A percentile compares a stretch with the other conserved stretches of the same genome.
These are phyloP conservation scores for Canavalia ensiformis DNA, from an alignment of 306 rosid species.

Conservation along the genomic window DNA sequence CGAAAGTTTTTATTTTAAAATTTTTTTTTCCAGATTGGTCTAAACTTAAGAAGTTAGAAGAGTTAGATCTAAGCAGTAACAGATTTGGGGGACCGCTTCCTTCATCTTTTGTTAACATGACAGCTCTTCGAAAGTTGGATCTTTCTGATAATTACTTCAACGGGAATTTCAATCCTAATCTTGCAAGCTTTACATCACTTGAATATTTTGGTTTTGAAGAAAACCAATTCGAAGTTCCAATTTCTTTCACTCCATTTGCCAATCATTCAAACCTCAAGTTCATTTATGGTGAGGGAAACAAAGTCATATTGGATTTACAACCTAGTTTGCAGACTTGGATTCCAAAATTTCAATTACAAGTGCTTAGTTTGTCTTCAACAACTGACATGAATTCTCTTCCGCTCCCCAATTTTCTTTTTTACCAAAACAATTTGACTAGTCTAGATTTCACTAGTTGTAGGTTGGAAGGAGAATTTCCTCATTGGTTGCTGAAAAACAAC, in stretches of 20 bases:
- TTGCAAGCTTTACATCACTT: slow-evolving; percentile 40
- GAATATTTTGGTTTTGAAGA: background rate
- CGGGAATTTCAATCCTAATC: background rate
- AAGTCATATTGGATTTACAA: background rate
- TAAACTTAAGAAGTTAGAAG: slow-evolving; percentile 22
- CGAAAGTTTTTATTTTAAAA: no score
- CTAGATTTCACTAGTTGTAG: slow-evolving; percentile 1
- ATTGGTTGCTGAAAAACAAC: slow-evolving; percentile 42
- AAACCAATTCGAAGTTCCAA: slow-evolving; percentile 42
- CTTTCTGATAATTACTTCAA: background rate
- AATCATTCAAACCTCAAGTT: slow-evolving; percentile 28
- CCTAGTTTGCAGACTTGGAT: background rate
- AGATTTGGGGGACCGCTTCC: slow-evolving; percentile 31
- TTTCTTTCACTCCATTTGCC: slow-evolving; percentile 15
- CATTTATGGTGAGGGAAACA: slow-evolving; percentile 16
- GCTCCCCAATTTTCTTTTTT: slow-evolving; percentile 21
- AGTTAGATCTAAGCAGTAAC: slow-evolving; percentile 1
- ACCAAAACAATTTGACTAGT: slow-evolving; percentile 12
- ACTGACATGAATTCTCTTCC: background rate
- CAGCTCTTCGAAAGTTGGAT: slow-evolving; percentile 5
- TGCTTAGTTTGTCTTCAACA: slow-evolving; percentile 10
- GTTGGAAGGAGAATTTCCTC: slow-evolving; percentile 14
- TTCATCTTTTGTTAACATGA: slow-evolving; percentile 25
- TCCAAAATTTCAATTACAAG: slow-evolving; percentile 38
- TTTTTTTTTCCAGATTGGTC: slow-evolving; percentile 21